Base-by-base conservation (phyloP, 2,329 filamentous ascomycete genomes). In the Botrytis galanthina region DNA sequence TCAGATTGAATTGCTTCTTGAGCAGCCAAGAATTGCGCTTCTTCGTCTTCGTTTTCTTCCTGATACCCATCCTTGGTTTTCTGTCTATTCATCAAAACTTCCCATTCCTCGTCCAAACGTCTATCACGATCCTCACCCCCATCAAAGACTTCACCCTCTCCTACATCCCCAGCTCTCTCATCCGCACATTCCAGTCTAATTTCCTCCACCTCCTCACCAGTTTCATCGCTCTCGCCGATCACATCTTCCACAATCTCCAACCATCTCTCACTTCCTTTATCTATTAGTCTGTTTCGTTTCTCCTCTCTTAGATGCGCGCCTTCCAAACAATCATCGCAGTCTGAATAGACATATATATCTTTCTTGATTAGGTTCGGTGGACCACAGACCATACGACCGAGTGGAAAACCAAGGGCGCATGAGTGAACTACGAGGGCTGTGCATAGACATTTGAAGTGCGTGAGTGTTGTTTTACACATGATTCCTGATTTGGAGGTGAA, bases 391-490 rank as follows among this genome's bases (percentile, higher is more conserved):
- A 69, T 51, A 16, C 48, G 66, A 32, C 66, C 48, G 35, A 42
- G 48, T 4, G 66, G 66, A 29, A 32, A 69, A 10, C 42, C 32
- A 1, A 57, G n/a, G 12, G 35, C 48, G 18, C 66, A 69, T 6
- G 66, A 69, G 20, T 69, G 66, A 0, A 69, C 66, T 7, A 69
- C 22, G 10, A 69, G 66, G 0, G 51, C 35, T 14, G 12, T 69
- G 37, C 66, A 69, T 37, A 22, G 20, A n/a, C 66, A 69, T 10
- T 5, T 32, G 48, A 32, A 69, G 51, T 69, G 66, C 5, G 66
- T 69, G 48, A 32, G 66, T 1, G 66, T 69, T 57, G 66, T 57
- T 32, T 69, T 69, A 37, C 66, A 69, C 66, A 69, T 69, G 12
- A n/a, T 35, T 46, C 16, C 20, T n/a, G 26, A 16, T 20, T 16